Percentiles rank a stretch among this genome's conserved stretches.
Evolutionary conservation across 768 basidiomycete genomes (phyloP).

Genomic region (Boletus reticulatus): DNA sequence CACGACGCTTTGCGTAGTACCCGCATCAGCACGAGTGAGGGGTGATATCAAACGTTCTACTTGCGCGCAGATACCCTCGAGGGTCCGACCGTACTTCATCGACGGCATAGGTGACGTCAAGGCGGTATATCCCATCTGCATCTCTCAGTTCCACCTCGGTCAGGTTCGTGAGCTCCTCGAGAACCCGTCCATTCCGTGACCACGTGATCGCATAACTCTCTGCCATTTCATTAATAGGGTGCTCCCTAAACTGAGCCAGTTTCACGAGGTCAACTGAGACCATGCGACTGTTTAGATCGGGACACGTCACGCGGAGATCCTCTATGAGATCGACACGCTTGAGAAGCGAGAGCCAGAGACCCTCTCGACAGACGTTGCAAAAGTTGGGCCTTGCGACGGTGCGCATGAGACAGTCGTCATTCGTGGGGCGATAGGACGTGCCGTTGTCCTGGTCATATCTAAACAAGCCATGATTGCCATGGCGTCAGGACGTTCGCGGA

Average conservation of each 20-base stretch:
- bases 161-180: conserved; percentile 48
- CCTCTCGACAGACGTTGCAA: conserved; percentile 72
- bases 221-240: conserved; percentile 20
- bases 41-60: conserved; percentile 13
- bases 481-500: not conserved
- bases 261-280: conserved; percentile 56
- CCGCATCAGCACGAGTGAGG: not conserved
- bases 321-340: conserved; percentile 63
- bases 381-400: conserved; percentile 66
- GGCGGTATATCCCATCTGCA: conserved; percentile 40
- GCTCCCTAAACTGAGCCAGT: conserved; percentile 54
- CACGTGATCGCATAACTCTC: conserved; percentile 59
- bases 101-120: conserved; percentile 50
- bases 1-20: not conserved
- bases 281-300: conserved; percentile 26
- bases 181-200: conserved; percentile 44
- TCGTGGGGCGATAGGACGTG: conserved; percentile 78
- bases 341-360: conserved; percentile 68
- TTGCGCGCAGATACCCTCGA: conserved; percentile 30
- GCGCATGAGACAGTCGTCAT: conserved; percentile 83
- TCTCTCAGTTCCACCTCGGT: conserved; percentile 46
- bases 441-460: conserved; percentile 58
- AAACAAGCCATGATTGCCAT: not conserved
- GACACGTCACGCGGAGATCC: conserved; percentile 41
- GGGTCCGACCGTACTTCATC: conserved; percentile 55